Conservation (phyloP, 192 early-diverging fungal genomes). For the Linnemannia hyalina region DNA sequence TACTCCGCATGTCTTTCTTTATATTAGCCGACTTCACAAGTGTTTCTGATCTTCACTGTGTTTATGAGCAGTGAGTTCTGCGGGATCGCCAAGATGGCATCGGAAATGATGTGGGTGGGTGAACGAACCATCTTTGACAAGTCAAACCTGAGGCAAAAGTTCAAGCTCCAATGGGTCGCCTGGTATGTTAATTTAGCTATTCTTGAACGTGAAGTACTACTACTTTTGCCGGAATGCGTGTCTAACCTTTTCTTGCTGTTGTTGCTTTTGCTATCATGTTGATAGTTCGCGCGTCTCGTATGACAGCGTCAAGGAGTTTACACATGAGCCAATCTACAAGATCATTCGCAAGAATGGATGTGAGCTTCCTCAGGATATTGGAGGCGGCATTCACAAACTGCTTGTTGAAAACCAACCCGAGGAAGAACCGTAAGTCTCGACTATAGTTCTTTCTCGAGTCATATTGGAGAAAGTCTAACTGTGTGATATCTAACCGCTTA, state of each 20-base stretch:
- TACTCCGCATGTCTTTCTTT: neutral
- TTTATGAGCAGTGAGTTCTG: constrained; percentile 14
- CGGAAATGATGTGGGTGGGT: constrained; percentile 23
- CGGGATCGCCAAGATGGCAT: constrained; percentile 34
- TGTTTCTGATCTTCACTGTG: constrained; percentile 22
- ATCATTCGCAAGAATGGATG: constrained; percentile 21
- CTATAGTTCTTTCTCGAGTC: neutral
- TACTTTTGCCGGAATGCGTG: too few relatives aligned
- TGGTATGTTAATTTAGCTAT: constrained; percentile 1
- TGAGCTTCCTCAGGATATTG: constrained; percentile 10
- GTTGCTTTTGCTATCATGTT: neutral
- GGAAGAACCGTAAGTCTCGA: neutral
- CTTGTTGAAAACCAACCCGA: constrained; percentile 4
- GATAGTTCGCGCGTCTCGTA: constrained; percentile 15
- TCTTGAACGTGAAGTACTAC: neutral
- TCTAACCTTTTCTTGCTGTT: neutral
- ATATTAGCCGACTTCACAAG: neutral
- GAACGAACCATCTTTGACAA: constrained; percentile 32
- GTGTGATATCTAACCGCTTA: neutral
- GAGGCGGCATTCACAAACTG: neutral
- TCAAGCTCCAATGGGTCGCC: constrained; percentile 25
- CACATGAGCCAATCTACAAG: constrained; percentile 2
- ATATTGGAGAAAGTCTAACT: neutral
- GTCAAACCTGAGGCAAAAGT: constrained; percentile 12
- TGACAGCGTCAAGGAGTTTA: neutral